These are phyloP conservation scores for Exserohilum rostratum DNA, from an alignment of 2,329 filamentous ascomycete genomes.

Conservation along the genomic window DNA sequence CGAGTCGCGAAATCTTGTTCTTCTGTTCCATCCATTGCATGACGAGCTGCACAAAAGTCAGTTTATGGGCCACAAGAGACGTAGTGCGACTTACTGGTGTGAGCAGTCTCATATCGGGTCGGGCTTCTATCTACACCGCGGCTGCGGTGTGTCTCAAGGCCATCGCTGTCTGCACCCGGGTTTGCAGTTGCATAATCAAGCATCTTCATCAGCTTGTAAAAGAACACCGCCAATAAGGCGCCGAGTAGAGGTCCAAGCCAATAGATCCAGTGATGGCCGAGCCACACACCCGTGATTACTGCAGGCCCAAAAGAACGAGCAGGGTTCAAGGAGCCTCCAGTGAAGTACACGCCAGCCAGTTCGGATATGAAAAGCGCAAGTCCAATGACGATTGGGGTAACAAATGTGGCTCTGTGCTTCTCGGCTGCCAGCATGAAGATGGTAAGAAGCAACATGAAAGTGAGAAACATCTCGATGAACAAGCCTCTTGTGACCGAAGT, in stretches of 20 bases:
- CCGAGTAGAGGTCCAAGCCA: conserved; percentile 58
- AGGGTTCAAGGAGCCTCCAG: conserved; percentile 56
- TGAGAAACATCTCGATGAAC: conserved; percentile 60
- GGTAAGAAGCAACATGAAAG: conserved; percentile 56
- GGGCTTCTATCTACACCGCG: not conserved
- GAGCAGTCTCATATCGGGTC: not conserved
- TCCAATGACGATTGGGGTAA: conserved; percentile 52
- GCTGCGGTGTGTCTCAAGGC: conserved; percentile 44
- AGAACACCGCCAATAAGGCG: conserved; percentile 53
- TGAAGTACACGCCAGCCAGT: conserved; percentile 55
- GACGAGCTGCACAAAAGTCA: conserved; percentile 27
- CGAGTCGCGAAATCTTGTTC: conserved; percentile 31
- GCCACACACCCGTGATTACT: conserved; percentile 52
- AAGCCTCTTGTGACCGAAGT: conserved; percentile 54
- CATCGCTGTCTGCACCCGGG: conserved; percentile 56
- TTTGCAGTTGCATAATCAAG: conserved; percentile 60
- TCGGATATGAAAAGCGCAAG: conserved; percentile 56
- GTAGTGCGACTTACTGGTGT: not conserved
- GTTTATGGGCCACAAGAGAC: not conserved
- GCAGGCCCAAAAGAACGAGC: conserved; percentile 57
- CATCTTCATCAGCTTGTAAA: conserved; percentile 57
- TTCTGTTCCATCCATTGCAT: conserved; percentile 35
- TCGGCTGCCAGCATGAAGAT: conserved; percentile 55
- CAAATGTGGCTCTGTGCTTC: conserved; percentile 49
- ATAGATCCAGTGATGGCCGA: conserved; percentile 58